phyloP scores from a whole-genome alignment of 305 asterid species.

The Fraxinus nigra region DNA sequence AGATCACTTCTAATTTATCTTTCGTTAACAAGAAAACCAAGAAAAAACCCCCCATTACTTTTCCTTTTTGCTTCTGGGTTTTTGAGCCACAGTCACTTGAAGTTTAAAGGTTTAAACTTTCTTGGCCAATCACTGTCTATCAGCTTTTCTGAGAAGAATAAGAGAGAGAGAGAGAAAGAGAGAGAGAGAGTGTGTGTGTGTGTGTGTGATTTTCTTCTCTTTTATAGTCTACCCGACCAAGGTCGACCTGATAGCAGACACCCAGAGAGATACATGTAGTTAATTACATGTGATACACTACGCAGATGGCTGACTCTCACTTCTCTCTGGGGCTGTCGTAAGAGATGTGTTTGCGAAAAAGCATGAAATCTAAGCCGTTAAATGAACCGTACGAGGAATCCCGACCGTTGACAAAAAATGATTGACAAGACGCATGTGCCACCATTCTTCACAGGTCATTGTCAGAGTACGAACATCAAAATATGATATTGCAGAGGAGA shows the following conservation, averaged over 20 bases:
- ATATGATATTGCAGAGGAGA: constrained; percentile 13
- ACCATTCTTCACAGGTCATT: constrained; percentile 46
- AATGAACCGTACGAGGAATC: constrained; percentile 13
- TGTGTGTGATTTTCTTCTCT: constrained; percentile 27
- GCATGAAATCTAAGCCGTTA: constrained; percentile 3
- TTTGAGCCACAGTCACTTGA: constrained; percentile 22
- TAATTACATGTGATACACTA: neutral
- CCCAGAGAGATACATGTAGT: constrained; percentile 22
- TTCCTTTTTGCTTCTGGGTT: constrained; percentile 23
- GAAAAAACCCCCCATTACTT: constrained; percentile 10
- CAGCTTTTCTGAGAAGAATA: constrained; percentile 18
- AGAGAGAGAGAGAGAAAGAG: constrained; percentile 15
- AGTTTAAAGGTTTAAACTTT: constrained; percentile 27
- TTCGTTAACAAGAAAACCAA: constrained; percentile 37
- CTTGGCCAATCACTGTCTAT: constrained; percentile 23
- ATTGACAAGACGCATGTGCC: constrained; percentile 62
- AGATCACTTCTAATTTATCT: constrained; percentile 18
- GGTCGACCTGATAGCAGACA: constrained; percentile 33
- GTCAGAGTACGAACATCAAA: constrained; percentile 51
- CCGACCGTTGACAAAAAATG: constrained; percentile 25
- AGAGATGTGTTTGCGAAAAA: neutral
- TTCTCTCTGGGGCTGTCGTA: neutral
- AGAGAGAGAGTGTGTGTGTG: constrained; percentile 13
- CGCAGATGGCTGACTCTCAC: neutral
- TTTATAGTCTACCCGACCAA: constrained; percentile 92